Evolutionary conservation across 2,329 filamentous ascomycete species (phyloP).

Genomic region (Hymenoscyphus linearis): DNA sequence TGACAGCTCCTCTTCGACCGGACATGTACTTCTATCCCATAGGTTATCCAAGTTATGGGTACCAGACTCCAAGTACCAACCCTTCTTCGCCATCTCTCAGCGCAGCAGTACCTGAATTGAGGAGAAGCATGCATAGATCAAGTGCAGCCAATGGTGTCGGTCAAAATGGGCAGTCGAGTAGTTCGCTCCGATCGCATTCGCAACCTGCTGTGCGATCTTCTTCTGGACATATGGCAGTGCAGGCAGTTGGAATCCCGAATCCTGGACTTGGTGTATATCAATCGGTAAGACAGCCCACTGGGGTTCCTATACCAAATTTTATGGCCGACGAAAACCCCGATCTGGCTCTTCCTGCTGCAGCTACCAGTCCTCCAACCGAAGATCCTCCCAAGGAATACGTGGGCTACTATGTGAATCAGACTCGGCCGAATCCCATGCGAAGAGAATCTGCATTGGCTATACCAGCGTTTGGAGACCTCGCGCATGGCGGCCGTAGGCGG

Average conservation of each 20-base stretch:
- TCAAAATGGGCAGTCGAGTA: slow-evolving; percentile 40
- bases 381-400: slow-evolving; percentile 30
- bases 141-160: slow-evolving; percentile 45
- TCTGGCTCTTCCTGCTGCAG: slow-evolving; percentile 13
- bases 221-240: slow-evolving; percentile 33
- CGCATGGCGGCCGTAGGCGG: slow-evolving; percentile 21
- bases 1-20: slow-evolving; percentile 52
- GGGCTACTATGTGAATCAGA: slow-evolving; percentile 31
- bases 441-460: slow-evolving; percentile 24
- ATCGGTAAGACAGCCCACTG: slow-evolving; percentile 36
- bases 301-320: slow-evolving; percentile 49
- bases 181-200: slow-evolving; percentile 60
- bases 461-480: slow-evolving; percentile 31
- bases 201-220: slow-evolving; percentile 49
- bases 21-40: slow-evolving; percentile 51
- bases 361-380: slow-evolving; percentile 26
- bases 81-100: slow-evolving; percentile 50
- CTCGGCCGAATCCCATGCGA: slow-evolving; percentile 15
- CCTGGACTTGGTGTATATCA: slow-evolving; percentile 33
- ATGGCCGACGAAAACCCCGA: slow-evolving; percentile 45
- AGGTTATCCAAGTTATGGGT: slow-evolving; percentile 40
- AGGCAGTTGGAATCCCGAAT: slow-evolving; percentile 34
- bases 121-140: slow-evolving; percentile 52
- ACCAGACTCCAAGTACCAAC: slow-evolving; percentile 47
- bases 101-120: slow-evolving; percentile 44